Evolutionary conservation across 164 flowering plant genomes (phyloP).

Genomic region (Santalum album): DNA sequence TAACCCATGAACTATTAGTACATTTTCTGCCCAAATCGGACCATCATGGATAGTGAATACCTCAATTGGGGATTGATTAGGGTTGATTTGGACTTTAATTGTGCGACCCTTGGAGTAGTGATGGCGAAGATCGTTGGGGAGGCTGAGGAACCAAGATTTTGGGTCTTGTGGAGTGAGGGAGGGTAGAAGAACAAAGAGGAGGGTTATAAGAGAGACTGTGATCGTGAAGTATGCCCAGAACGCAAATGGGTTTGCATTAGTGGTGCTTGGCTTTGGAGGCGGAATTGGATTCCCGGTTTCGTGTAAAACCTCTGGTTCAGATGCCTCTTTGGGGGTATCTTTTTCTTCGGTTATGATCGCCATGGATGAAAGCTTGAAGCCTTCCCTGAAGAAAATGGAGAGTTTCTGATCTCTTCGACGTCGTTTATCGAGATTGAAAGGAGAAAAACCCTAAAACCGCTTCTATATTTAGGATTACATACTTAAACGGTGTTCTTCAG

Average conservation of each 20-base stretch:
- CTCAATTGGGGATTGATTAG: constrained; percentile 40
- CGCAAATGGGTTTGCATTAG: constrained; percentile 44
- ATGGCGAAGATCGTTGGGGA: constrained; percentile 46
- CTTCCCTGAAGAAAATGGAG: too few relatives aligned
- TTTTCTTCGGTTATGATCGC: constrained; percentile 56
- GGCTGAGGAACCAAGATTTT: constrained; percentile 66
- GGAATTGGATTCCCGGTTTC: constrained; percentile 9
- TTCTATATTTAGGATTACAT: too few relatives aligned
- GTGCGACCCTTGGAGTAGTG: constrained; percentile 71
- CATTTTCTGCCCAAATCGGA: constrained; percentile 31
- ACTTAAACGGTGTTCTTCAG: too few relatives aligned
- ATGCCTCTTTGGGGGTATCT: constrained; percentile 9
- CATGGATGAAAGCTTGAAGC: constrained; percentile 26
- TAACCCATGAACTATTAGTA: constrained; percentile 66
- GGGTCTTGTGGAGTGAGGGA: constrained; percentile 47
- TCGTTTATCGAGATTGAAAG: too few relatives aligned
- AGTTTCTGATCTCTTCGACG: too few relatives aligned
- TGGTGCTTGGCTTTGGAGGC: constrained; percentile 16
- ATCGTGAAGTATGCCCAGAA: constrained; percentile 88
- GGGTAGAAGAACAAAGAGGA: constrained; percentile 31
- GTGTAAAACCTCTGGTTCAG: not conserved
- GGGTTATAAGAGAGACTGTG: constrained; percentile 46
- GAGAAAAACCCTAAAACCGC: too few relatives aligned
- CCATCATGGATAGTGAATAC: constrained; percentile 57
- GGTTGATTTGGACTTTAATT: constrained; percentile 53